These are phyloP conservation scores for Endoconidiophora laricicola DNA, from an alignment of 2,329 filamentous ascomycete species.

Conservation along the genomic window DNA sequence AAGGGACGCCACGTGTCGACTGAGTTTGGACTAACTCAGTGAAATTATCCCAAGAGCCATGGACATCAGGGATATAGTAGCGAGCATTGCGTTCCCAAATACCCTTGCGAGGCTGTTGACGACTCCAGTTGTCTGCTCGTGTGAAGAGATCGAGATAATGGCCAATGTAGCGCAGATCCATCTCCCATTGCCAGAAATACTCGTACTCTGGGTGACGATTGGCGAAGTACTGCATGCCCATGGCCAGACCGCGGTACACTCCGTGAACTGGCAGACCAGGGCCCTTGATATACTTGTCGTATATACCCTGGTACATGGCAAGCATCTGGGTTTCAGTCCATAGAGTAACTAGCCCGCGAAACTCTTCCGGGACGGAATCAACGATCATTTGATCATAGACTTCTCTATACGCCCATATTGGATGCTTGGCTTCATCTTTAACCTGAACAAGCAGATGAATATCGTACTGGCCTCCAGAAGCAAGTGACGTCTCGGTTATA, in stretches of 20 bases:
- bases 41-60: constrained; percentile 69
- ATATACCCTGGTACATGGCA: constrained; percentile 72
- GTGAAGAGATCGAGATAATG: constrained; percentile 66
- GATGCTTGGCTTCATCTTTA: constrained; percentile 55
- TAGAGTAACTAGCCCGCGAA: constrained; percentile 71
- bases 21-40: constrained; percentile 22
- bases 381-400: constrained; percentile 50
- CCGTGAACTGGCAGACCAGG: constrained; percentile 68
- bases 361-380: constrained; percentile 62
- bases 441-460: constrained; percentile 75
- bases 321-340: constrained; percentile 94
- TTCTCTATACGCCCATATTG: constrained; percentile 61
- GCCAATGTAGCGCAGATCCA: constrained; percentile 80
- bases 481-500: constrained; percentile 64
- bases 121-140: constrained; percentile 52
- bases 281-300: constrained; percentile 52
- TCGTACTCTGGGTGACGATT: constrained; percentile 79
- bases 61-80: constrained; percentile 61
- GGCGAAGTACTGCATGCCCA: constrained; percentile 90
- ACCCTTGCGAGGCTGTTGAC: constrained; percentile 57
- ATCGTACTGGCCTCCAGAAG: constrained; percentile 74
- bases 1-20: constrained; percentile 3
- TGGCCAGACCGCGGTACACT: constrained; percentile 80
- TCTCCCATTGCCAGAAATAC: constrained; percentile 90
- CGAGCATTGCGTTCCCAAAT: constrained; percentile 66